phyloP scores from a whole-genome alignment of 2,329 filamentous ascomycete genomes.

The Setomelanomma holmii region DNA sequence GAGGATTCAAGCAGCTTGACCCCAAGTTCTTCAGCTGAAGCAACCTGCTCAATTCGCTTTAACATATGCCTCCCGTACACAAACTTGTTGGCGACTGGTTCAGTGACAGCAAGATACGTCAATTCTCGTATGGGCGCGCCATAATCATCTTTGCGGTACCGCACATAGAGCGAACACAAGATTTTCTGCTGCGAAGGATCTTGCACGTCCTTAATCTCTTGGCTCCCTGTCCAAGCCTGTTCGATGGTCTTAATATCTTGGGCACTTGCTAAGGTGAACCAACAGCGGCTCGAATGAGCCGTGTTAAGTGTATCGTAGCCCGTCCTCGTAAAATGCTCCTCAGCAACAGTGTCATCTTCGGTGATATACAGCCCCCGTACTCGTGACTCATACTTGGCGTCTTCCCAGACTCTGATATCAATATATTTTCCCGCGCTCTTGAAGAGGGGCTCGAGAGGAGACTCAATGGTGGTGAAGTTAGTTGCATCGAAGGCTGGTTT shows the following conservation, averaged over 20 bases:
- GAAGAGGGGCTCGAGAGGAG: neutral
- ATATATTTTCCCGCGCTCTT: neutral
- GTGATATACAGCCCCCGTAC: constrained; percentile 1
- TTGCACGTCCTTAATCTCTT: neutral
- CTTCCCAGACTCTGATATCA: neutral
- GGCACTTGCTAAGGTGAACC: neutral
- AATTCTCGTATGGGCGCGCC: neutral
- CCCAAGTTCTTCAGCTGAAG: constrained; percentile 1
- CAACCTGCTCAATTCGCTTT: neutral
- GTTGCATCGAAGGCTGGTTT: neutral
- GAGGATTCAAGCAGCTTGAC: neutral
- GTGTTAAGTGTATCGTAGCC: neutral
- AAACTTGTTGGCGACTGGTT: neutral
- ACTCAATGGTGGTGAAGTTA: neutral
- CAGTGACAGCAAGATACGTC: neutral
- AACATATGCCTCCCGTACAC: neutral
- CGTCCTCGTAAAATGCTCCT: neutral
- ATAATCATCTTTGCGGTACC: neutral
- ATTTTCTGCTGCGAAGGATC: neutral
- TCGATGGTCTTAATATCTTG: constrained; percentile 2
- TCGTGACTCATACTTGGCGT: constrained; percentile 1
- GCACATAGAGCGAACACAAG: neutral
- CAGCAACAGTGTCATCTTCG: neutral
- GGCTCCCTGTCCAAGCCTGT: neutral
- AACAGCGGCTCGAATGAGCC: neutral